Evolutionary conservation across 805 yeast species (phyloP).

Genomic region (Schizosaccharomyces octosporus): DNA sequence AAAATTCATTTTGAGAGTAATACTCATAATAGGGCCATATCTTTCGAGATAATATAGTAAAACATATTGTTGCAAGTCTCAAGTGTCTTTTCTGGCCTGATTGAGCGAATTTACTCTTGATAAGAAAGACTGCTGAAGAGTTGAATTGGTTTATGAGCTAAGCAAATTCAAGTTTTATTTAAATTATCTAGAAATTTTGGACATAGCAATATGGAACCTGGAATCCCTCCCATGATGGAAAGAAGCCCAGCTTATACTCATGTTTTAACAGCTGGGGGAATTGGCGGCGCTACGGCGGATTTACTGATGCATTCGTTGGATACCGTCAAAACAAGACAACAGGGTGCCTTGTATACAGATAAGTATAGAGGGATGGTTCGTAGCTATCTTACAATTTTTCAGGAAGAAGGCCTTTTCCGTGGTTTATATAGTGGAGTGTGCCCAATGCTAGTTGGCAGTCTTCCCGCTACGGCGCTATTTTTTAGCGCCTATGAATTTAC

Average conservation of each 20-base stretch:
- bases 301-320: conserved; percentile 85
- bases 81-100: too few relatives aligned
- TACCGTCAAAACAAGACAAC: conserved; percentile 91
- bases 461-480: conserved; percentile 86
- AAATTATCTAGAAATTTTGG: background rate
- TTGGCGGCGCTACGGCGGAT: conserved; percentile 88
- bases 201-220: background rate
- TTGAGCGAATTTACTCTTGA: too few relatives aligned
- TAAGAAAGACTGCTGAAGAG: too few relatives aligned
- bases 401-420: conserved; percentile 59
- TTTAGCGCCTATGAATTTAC: conserved; percentile 72
- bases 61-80: too few relatives aligned
- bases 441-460: conserved; percentile 74
- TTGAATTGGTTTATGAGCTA: too few relatives aligned
- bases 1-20: too few relatives aligned
- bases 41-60: too few relatives aligned
- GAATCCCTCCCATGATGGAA: background rate
- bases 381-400: conserved; percentile 51
- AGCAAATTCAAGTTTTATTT: too few relatives aligned
- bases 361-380: conserved; percentile 53
- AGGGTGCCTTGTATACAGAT: conserved; percentile 50
- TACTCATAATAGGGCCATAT: too few relatives aligned
- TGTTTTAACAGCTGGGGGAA: conserved; percentile 58
- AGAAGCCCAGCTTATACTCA: conserved; percentile 1
- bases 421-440: conserved; percentile 83